Base-by-base conservation (phyloP, 176 grass and related monocot species). In the Luzula sylvatica region DNA sequence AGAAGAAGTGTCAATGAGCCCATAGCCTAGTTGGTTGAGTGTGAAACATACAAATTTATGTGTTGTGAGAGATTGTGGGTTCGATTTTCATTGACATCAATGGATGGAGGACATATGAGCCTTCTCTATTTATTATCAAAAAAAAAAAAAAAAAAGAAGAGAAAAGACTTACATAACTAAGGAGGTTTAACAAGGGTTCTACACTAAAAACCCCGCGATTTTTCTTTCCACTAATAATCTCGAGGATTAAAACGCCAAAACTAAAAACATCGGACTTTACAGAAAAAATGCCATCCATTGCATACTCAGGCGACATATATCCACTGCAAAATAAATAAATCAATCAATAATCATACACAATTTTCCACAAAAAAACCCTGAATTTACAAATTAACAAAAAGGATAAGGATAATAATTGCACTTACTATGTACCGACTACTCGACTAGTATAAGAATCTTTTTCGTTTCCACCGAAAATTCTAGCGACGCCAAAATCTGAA, bases 241-340 rank as follows among this genome's bases (percentile, higher is more conserved):
- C 83, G 2, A 87, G 72, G n/a, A 94, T 51, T 59, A 94, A 55
- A 46, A 94, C 82, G 2, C 88, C 83, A 27, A 87, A 94, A 65
- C 88, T 83, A 68, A 87, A 94, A 60, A 87, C 79, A 72, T 94
- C 88, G 1, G 83, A 88, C 67, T 95, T 95, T n/a, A 82, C 78
- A 42, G 89, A 95, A 67, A 95, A 95, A 17, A 75, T 29, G 18
- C 89, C 89, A 42, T 84, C 73, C 80, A 88, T 84, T 11, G 83
- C 89, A 53, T 95, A 95, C 56, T 95, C 83, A 5, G 89, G 89
- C 0, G 83, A 84, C 88, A 95, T 95, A 67, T 95, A 95, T 24
- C 89, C 89, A 45, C 89, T 88, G 62, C 70, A 64, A 0, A 30
- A 6, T 9, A 24, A 29, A 11, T 11, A 17, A 16, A 30, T 26